Percentiles rank a stretch among this genome's conserved stretches.
Conservation (phyloP, 768 basidiomycete species). For the Boletus speciosus region DNA sequence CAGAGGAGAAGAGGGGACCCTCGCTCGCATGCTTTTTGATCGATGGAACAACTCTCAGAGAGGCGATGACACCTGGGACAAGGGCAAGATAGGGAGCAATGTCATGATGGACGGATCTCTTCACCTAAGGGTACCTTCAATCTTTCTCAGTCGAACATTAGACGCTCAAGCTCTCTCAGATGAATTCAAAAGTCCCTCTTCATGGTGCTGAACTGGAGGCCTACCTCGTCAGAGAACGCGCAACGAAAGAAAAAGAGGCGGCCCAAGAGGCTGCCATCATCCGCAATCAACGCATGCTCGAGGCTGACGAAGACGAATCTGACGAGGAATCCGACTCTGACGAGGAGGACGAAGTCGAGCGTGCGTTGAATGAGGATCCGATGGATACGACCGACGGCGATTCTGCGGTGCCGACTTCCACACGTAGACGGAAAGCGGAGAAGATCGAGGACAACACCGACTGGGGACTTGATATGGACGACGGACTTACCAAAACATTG, state of each 20-base stretch:
- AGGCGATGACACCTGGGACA: conserved; percentile 81
- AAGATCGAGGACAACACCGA: conserved; percentile 53
- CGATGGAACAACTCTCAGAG: conserved; percentile 83
- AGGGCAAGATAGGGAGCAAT: conserved; percentile 83
- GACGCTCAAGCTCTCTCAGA: conserved; percentile 39
- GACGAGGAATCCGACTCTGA: conserved; percentile 67
- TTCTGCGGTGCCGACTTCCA: conserved; percentile 17
- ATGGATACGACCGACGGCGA: conserved; percentile 44
- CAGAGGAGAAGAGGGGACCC: conserved; percentile 74
- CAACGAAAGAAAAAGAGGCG: conserved; percentile 76
- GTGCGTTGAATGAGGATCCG: conserved; percentile 48
- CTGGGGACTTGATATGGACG: conserved; percentile 75
- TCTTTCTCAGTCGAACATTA: neutral
- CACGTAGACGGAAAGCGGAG: conserved; percentile 42
- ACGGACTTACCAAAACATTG: conserved; percentile 66
- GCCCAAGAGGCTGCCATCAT: conserved; percentile 82
- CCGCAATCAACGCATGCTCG: conserved; percentile 82
- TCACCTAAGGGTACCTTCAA: conserved; percentile 54
- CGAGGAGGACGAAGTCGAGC: conserved; percentile 56
- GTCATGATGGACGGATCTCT: conserved; percentile 76
- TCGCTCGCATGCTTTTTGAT: conserved; percentile 76
- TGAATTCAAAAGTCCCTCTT: conserved; percentile 86
- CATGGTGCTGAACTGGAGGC: conserved; percentile 85
- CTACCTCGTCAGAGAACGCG: conserved; percentile 70
- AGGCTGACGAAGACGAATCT: conserved; percentile 89